Base-by-base conservation (phyloP, 306 rosid species). In the Pyrus betulifolia region DNA sequence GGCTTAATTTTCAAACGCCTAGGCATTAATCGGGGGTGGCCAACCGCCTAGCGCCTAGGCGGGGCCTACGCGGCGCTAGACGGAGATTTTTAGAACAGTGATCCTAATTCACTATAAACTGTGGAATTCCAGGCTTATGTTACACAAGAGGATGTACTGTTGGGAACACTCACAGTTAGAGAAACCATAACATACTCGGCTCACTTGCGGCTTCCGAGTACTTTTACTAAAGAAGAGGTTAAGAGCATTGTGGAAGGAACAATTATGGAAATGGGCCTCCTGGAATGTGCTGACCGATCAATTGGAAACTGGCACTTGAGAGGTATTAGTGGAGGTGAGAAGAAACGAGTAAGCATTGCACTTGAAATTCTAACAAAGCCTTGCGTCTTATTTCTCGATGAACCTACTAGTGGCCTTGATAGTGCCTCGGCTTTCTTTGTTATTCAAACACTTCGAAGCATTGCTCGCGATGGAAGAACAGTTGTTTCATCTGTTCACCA, bases 361-460 rank as follows among this genome's bases (percentile, higher is more conserved):
- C 93, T 92, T 17, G 97, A 92, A 81, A 92, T 92, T 72, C 91
- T 92, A 17, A 92, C 92, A 71, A 82, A 88, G 83, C 97, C 97
- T 61, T 74, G 87, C 28, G 85, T 92, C 19, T 78, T 92, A 72
- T 92, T 89, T 70, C 97, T 92, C 60, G 97, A 92, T 83, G 97
- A 92, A 72, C 97, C 97, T 8, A 92, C 97, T 10, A 89, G 97
- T 84, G 97, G 97, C 62, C 86, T 92, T n/a, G 97, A 92, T 67
- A 92, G 97, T 75, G 97, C 93, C 45, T 88, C 97, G 0, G 96
- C 97, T 2, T 92, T 92, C 80, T 92, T 92, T 67, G 97, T 92
- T 40, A 90, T 88, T 76, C 95, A 88, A 68, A 88, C 97, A 57
- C 97, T 92, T 28, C 66, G 93, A 71, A 92, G 85, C 72, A 84